A percentile compares a stretch with the other conserved stretches of the same genome.
Conservation (phyloP, 352 stramenopile genomes). For the Hyaloperonospora brassicae region DNA sequence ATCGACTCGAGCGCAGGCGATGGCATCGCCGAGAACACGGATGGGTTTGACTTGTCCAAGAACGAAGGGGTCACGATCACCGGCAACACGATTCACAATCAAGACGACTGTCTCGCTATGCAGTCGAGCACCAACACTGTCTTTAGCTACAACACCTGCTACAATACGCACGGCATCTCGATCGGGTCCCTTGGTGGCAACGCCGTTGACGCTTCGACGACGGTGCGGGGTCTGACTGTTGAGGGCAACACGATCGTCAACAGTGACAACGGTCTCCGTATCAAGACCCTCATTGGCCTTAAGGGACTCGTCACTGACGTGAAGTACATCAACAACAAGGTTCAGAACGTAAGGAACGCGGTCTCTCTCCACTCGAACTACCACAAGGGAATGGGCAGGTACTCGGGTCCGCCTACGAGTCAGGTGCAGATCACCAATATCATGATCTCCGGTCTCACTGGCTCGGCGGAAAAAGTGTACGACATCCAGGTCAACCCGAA, state of each 20-base stretch:
- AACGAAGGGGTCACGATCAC: constrained; percentile 1
- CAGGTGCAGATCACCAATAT: constrained; percentile 5
- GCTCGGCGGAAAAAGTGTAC: neutral
- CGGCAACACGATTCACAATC: neutral
- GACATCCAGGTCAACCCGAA: neutral
- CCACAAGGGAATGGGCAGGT: constrained; percentile 9
- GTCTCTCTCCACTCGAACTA: constrained; percentile 10
- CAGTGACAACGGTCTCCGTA: constrained; percentile 1
- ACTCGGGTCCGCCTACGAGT: constrained; percentile 3
- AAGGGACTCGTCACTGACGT: neutral
- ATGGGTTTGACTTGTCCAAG: neutral
- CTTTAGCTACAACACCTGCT: neutral
- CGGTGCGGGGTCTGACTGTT: neutral
- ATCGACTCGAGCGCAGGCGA: neutral
- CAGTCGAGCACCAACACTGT: constrained; percentile 1
- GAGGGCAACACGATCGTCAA: neutral
- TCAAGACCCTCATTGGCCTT: neutral
- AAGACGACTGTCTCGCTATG: constrained; percentile 1
- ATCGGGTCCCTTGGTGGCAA: neutral
- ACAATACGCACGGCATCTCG: neutral
- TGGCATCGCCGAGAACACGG: constrained; percentile 1
- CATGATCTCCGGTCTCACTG: constrained; percentile 6
- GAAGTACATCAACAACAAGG: neutral
- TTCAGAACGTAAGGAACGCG: neutral
- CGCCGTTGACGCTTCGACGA: neutral